These are phyloP conservation scores for Aureobasidium leucospermi DNA, from an alignment of 2,329 filamentous ascomycete genomes.

Conservation along the genomic window DNA sequence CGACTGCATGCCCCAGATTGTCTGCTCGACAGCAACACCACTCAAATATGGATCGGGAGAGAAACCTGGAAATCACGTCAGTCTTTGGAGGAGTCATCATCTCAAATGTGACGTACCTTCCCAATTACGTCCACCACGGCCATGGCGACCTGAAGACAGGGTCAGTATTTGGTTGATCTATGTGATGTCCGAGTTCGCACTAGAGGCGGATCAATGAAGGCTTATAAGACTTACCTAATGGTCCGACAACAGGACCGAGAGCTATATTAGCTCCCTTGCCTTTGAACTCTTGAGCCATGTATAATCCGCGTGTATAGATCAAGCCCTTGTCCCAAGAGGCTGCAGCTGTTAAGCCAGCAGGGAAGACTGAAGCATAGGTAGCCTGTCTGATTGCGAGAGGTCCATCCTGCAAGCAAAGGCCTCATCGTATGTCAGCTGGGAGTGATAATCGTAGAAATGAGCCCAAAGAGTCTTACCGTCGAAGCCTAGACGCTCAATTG, in stretches of 20 bases:
- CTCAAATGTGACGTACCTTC: conserved; percentile 17
- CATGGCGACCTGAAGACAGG: neutral
- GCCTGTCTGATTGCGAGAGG: conserved; percentile 34
- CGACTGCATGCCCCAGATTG: conserved; percentile 37
- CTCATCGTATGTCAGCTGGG: neutral
- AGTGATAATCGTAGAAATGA: neutral
- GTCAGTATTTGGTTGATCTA: neutral
- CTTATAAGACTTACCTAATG: conserved; percentile 23
- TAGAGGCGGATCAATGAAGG: too few relatives aligned
- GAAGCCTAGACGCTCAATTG: conserved; percentile 25
- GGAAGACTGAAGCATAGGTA: conserved; percentile 31
- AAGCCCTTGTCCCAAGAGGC: conserved; percentile 32
- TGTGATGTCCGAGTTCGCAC: neutral
- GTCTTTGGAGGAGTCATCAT: conserved; percentile 23
- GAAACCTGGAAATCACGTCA: conserved; percentile 42
- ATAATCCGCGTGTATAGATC: conserved; percentile 25
- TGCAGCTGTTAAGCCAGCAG: conserved; percentile 33
- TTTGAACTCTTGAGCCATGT: conserved; percentile 25
- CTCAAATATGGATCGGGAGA: conserved; percentile 43
- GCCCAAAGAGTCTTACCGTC: conserved; percentile 1
- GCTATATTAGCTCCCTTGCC: conserved; percentile 47
- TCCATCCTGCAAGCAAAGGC: conserved; percentile 34
- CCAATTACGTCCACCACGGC: conserved; percentile 24
- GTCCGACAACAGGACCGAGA: conserved; percentile 41
- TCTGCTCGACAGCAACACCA: conserved; percentile 37